Conservation (phyloP, 2,329 filamentous ascomycete genomes). For the Penicillium fuscoglaucum region DNA sequence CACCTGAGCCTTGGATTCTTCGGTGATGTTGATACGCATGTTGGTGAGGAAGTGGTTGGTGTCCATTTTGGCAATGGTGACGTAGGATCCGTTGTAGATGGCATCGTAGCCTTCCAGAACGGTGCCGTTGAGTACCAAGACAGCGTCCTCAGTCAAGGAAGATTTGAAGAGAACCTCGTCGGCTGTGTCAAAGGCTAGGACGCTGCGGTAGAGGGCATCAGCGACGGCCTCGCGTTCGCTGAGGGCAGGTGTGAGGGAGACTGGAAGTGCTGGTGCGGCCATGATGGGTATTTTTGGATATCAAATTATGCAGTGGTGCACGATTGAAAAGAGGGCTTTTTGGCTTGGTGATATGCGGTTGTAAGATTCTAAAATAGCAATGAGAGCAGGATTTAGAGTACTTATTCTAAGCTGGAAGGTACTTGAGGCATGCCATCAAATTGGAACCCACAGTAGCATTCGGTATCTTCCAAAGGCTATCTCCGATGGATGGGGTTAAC, state of each 20-base stretch:
- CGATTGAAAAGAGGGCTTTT: background rate
- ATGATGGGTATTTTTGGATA: background rate
- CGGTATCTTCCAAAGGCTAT: background rate
- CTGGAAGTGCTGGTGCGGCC: background rate
- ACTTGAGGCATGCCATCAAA: background rate
- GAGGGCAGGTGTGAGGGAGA: constrained; percentile 14
- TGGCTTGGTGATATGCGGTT: background rate
- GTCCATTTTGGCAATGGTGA: constrained; percentile 29
- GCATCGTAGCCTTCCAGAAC: constrained; percentile 21
- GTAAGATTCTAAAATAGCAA: background rate
- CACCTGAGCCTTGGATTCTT: constrained; percentile 17
- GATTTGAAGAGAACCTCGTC: constrained; percentile 33
- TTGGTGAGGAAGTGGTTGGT: constrained; percentile 30
- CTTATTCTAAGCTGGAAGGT: background rate
- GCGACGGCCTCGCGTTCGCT: constrained; percentile 33
- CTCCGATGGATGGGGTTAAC: background rate
- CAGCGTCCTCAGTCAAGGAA: constrained; percentile 25
- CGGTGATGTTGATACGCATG: constrained; percentile 20
- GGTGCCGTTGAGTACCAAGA: constrained; percentile 21
- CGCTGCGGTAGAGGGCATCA: constrained; percentile 35
- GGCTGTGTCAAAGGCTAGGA: constrained; percentile 30
- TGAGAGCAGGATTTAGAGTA: background rate
- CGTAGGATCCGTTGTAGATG: constrained; percentile 23
- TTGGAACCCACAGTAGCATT: background rate
- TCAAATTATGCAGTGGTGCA: background rate